phyloP scores from a whole-genome alignment of 2,329 filamentous ascomycete species.

The Pseudogymnoascus sp. region DNA sequence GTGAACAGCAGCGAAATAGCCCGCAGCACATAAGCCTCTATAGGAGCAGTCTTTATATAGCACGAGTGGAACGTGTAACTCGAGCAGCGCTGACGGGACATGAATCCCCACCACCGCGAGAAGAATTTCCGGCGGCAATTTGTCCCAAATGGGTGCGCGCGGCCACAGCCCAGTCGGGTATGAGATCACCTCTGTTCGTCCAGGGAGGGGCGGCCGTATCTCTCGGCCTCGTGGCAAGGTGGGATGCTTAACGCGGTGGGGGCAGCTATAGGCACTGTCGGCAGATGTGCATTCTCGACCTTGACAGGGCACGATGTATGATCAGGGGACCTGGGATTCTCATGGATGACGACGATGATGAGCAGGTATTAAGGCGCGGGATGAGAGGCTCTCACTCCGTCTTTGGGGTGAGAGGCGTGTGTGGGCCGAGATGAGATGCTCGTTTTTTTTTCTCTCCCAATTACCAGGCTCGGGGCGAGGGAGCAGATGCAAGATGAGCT shows the following conservation, averaged over 20 bases:
- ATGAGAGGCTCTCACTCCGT: neutral
- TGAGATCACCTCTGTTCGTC: neutral
- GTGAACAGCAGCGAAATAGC: slow-evolving; percentile 1
- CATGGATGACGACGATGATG: slow-evolving; percentile 3
- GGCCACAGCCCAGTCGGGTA: slow-evolving; percentile 6
- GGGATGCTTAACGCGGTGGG: slow-evolving; percentile 4
- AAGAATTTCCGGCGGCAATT: slow-evolving; percentile 7
- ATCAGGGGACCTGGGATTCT: neutral
- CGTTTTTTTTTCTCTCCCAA: neutral
- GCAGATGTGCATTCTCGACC: slow-evolving; percentile 2
- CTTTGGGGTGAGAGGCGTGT: neutral
- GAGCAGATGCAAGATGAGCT: neutral
- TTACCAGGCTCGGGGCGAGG: neutral
- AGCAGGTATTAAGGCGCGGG: neutral
- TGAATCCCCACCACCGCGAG: slow-evolving; percentile 6
- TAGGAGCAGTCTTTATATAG: slow-evolving; percentile 7
- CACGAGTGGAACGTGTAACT: neutral
- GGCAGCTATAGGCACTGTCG: slow-evolving; percentile 5
- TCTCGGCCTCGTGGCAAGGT: slow-evolving; percentile 8
- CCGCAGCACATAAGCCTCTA: slow-evolving; percentile 6
- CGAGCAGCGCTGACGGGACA: neutral
- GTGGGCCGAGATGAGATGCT: neutral
- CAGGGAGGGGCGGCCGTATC: slow-evolving; percentile 3
- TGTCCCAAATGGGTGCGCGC: slow-evolving; percentile 6
- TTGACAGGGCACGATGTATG: slow-evolving; percentile 1